phyloP scores from a whole-genome alignment of 805 yeast genomes.

The Saccharomycopsis synnaedendra region DNA sequence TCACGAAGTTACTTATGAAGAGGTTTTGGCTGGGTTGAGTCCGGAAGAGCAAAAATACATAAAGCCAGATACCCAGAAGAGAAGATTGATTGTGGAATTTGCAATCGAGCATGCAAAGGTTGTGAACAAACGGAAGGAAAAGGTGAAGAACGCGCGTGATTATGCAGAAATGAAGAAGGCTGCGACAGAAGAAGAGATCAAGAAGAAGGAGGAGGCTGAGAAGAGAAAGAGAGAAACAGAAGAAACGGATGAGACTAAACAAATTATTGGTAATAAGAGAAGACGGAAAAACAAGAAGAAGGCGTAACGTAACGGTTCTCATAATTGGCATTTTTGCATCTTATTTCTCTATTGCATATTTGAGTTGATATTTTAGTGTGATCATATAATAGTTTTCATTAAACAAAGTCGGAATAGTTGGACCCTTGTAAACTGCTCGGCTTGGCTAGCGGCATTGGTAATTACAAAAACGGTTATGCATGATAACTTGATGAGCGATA shows the following conservation, averaged over 20 bases:
- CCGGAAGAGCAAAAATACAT: slow-evolving; percentile 49
- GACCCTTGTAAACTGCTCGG: too few relatives aligned
- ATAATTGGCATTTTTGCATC: neutral
- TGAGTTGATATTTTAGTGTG: neutral
- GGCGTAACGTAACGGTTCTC: neutral
- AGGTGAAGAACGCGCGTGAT: slow-evolving; percentile 32
- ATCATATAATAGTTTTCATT: neutral
- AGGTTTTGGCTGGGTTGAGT: slow-evolving; percentile 56
- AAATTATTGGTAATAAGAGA: slow-evolving; percentile 1
- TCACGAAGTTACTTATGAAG: slow-evolving; percentile 66
- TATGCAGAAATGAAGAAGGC: slow-evolving; percentile 21
- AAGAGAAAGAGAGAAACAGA: slow-evolving; percentile 8
- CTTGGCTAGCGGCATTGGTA: too few relatives aligned
- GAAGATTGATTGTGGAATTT: slow-evolving; percentile 86
- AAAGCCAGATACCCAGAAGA: slow-evolving; percentile 30
- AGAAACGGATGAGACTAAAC: neutral
- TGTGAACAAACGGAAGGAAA: slow-evolving; percentile 79
- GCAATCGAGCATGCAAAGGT: slow-evolving; percentile 94
- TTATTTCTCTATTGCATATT: neutral
- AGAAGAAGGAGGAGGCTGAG: slow-evolving; percentile 14
- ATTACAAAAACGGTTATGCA: too few relatives aligned
- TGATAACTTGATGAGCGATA: too few relatives aligned
- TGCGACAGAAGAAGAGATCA: slow-evolving; percentile 19
- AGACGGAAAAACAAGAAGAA: slow-evolving; percentile 8
- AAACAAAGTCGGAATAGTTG: too few relatives aligned